Base-by-base conservation (phyloP, 306 rosid genomes). In the Gillenia trifoliata region DNA sequence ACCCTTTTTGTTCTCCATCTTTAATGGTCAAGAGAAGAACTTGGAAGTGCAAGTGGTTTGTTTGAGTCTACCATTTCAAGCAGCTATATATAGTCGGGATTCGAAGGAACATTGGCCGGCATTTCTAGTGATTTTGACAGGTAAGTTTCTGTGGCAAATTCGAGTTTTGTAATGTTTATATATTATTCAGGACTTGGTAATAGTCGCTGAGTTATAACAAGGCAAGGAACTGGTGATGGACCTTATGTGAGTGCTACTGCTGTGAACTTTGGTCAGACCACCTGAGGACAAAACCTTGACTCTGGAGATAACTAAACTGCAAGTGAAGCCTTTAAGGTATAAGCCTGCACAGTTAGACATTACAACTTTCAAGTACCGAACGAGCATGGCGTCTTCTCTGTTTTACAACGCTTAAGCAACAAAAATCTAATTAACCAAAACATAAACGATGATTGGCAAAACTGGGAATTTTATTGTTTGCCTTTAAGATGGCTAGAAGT, bases 1-100 rank as follows among this genome's bases (percentile, higher is more conserved):
- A 66, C 68, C 13, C 43, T 30, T 73, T 67, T 38, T 72, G 63
- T 70, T 82, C 78, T 72, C 80, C 88, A 81, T 86, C 38, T 55
- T 70, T 56, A 56, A 56, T 8, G 52, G 11, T 19, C 40, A 31
- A 16, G 19, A 19, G 73, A 49, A 75, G 36, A 75, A 65, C 15
- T 26, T 36, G 13, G 22, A n/a, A 29, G 11, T 59, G 43, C 8
- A n/a, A 59, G 1, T 30, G 61, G 17, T 72, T 72, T 12, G 33
- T 60, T 20, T 54, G 59, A 20, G 22, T 30, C n/a, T 4, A 3
- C 74, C 28, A 33, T 69, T 45, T 20, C 60, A 47, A 47, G 62
- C 20, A 19, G 19, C 7, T 22, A 52, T 33, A 20, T 70, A 52
- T 52, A 61, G n/a, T 7, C 6, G 28, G 31, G 22, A 10, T 66